Conservation (phyloP, 495 filamentous ascomycete species). For the Neurospora sp. region DNA sequence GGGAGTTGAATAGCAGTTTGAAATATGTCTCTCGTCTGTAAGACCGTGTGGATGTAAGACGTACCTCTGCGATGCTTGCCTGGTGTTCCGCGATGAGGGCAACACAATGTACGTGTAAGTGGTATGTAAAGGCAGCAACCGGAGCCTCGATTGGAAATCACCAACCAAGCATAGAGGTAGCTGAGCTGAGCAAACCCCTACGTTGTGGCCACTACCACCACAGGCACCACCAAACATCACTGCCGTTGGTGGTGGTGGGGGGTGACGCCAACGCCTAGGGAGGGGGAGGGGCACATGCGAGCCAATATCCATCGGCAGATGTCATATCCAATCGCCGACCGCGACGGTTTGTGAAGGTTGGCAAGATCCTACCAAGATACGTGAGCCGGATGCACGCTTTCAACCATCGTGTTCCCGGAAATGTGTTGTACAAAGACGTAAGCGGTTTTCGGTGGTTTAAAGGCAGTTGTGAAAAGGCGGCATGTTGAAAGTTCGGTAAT, state of each 20-base stretch:
- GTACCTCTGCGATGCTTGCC: background rate
- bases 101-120: background rate
- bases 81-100: background rate
- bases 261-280: slow-evolving; percentile 2
- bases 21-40: background rate
- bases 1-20: background rate
- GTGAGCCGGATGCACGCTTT: background rate
- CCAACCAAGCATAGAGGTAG: background rate
- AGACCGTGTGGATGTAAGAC: background rate
- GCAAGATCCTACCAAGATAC: background rate
- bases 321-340: slow-evolving; percentile 20
- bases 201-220: background rate
- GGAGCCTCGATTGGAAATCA: background rate
- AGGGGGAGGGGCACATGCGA: slow-evolving; percentile 12
- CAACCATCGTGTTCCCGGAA: background rate
- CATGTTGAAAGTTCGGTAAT: background rate
- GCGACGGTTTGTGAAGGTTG: background rate
- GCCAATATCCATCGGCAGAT: slow-evolving; percentile 23
- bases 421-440: background rate
- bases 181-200: background rate
- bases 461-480: background rate
- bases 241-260: slow-evolving; percentile 5
- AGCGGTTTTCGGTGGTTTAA: background rate
- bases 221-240: background rate
- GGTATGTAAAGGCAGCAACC: background rate